Percentiles rank a stretch among this genome's conserved stretches.
phyloP scores from a whole-genome alignment of 129 eudicot species.

The Logfia minima region DNA sequence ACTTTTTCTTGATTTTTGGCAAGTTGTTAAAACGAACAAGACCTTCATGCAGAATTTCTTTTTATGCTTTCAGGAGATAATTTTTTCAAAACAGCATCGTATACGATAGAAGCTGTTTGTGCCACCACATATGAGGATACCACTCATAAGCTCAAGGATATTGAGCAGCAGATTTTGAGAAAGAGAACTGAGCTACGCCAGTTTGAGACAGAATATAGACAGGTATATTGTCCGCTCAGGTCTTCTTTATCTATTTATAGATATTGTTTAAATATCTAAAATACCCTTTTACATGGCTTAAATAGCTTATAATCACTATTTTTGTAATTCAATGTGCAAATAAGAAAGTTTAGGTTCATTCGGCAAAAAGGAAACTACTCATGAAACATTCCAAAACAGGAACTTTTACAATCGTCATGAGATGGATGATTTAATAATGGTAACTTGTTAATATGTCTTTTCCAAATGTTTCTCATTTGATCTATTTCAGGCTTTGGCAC shows the following conservation, averaged over 20 bases:
- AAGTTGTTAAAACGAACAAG: not conserved
- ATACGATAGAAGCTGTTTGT: conserved; percentile 91
- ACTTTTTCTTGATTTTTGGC: not conserved
- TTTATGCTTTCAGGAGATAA: conserved; percentile 71
- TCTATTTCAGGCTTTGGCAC: conserved; percentile 78
- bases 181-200: conserved; percentile 95
- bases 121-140: conserved; percentile 84
- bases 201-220: conserved; percentile 89
- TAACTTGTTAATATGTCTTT: not conserved
- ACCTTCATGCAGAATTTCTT: conserved; percentile 11
- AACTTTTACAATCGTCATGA: not conserved
- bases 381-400: not conserved
- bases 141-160: conserved; percentile 74
- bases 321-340: not conserved
- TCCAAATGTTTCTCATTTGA: conserved; percentile 4
- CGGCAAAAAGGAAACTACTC: not conserved
- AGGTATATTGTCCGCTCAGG: conserved; percentile 32
- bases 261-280: no score
- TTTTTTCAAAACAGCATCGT: conserved; percentile 89
- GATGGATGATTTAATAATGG: not conserved
- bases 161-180: conserved; percentile 86
- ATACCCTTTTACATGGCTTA: not conserved
- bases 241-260: not conserved
- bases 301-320: not conserved
- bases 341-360: not conserved